Evolutionary conservation across 176 grass and related monocot genomes (phyloP).

Genomic region (Aechmea fasciata): DNA sequence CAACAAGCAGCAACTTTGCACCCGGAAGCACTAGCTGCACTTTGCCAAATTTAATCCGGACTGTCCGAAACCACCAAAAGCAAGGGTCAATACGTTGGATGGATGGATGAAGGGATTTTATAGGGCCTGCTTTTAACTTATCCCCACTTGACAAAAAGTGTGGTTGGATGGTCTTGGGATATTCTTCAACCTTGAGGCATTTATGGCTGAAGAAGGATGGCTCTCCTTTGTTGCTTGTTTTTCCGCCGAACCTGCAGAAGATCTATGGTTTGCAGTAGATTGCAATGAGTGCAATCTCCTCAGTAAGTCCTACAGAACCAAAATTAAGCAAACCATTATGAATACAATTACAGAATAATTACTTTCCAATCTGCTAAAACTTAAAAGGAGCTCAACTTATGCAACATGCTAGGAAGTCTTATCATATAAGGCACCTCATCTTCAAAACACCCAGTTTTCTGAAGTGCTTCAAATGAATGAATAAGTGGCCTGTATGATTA

Average conservation of each 20-base stretch:
- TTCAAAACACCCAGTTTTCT: no score
- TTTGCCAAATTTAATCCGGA: conserved; percentile 55
- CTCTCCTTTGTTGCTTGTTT: conserved; percentile 19
- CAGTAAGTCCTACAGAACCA: conserved; percentile 24
- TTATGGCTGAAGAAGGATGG: conserved; percentile 9
- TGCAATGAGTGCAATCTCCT: conserved; percentile 30
- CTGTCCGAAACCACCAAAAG: conserved; percentile 71
- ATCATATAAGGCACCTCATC: no score
- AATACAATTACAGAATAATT: background rate
- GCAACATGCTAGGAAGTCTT: no score
- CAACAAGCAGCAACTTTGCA: conserved; percentile 52
- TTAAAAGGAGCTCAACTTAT: background rate
- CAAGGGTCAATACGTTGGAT: conserved; percentile 38
- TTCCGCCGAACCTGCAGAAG: conserved; percentile 2
- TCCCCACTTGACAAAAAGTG: conserved; percentile 12
- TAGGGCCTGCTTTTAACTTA: conserved; percentile 17
- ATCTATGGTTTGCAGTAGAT: conserved; percentile 20
- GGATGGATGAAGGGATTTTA: conserved; percentile 25
- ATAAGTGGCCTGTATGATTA: no score
- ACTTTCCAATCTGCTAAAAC: background rate
- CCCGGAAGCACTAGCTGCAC: conserved; percentile 52
- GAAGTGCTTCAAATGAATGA: no score
- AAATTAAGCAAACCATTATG: background rate
- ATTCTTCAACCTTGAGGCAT: conserved; percentile 13
- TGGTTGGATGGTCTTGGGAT: conserved; percentile 4